Percentiles rank a stretch among this genome's conserved stretches.
These are phyloP conservation scores for Rubus parviflorus DNA, from an alignment of 306 rosid genomes.

Conservation along the genomic window DNA sequence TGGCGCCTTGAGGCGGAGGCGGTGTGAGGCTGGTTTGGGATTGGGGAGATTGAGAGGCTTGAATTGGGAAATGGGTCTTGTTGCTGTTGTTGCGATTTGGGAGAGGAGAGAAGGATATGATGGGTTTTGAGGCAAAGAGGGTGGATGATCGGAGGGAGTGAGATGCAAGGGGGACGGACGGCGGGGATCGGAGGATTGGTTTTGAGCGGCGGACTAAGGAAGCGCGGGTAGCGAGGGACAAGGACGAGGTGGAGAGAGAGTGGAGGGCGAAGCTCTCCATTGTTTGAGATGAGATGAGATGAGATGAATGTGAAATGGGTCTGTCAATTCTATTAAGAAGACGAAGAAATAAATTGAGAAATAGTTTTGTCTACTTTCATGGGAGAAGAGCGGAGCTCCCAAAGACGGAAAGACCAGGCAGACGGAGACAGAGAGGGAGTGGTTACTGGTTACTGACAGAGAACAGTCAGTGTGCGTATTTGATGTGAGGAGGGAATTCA, in stretches of 20 bases:
- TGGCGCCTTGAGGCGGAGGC: conserved; percentile 49
- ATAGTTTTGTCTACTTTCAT: too few relatives aligned
- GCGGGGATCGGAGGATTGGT: conserved; percentile 36
- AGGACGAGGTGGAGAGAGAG: conserved; percentile 44
- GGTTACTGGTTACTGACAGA: too few relatives aligned
- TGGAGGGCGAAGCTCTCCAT: conserved; percentile 40
- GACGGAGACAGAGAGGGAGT: neutral
- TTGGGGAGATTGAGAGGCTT: conserved; percentile 34
- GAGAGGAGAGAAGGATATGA: conserved; percentile 24
- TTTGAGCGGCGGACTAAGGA: conserved; percentile 28
- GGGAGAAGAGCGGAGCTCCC: conserved; percentile 15
- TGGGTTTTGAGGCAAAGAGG: conserved; percentile 34
- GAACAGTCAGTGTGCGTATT: neutral
- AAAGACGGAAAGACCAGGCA: neutral
- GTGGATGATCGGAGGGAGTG: conserved; percentile 38
- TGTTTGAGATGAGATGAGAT: neutral
- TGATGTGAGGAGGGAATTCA: conserved; percentile 4
- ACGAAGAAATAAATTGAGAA: neutral
- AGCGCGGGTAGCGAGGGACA: conserved; percentile 26
- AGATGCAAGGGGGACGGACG: conserved; percentile 18
- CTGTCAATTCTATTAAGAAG: neutral
- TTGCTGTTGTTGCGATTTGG: conserved; percentile 36
- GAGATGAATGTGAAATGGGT: too few relatives aligned
- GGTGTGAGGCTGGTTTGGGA: neutral
- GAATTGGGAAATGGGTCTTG: conserved; percentile 31